Conservation (phyloP, 345 rosid genomes). For the Schrenkiella parvula region DNA sequence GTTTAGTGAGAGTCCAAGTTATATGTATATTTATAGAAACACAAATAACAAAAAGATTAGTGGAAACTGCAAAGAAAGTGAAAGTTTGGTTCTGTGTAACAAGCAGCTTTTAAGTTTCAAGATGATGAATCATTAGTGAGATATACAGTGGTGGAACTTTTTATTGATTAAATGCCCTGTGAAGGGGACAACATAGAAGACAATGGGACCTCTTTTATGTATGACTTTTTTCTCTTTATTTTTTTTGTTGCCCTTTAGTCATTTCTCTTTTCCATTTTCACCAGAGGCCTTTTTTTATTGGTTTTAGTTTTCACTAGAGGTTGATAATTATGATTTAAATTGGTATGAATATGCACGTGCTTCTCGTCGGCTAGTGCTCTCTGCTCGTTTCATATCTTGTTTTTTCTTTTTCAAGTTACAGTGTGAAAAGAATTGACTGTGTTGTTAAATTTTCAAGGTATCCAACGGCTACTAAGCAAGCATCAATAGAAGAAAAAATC, state of each 20-base stretch:
- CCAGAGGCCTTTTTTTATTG: background rate
- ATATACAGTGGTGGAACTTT: conserved; percentile 26
- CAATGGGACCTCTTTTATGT: conserved; percentile 24
- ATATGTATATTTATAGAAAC: background rate
- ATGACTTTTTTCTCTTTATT: conserved; percentile 19
- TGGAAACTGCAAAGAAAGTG: conserved; percentile 32
- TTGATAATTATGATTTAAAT: conserved; percentile 13
- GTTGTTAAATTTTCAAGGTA: background rate
- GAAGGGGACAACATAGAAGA: conserved; percentile 31
- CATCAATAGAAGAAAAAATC: background rate
- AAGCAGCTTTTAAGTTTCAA: conserved; percentile 25
- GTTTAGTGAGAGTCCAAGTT: too few species aligned
- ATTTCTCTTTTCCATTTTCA: conserved; percentile 31
- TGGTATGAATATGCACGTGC: conserved; percentile 32
- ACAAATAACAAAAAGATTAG: background rate
- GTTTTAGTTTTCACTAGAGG: conserved; percentile 16
- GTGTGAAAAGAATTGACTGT: conserved; percentile 21
- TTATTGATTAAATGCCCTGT: conserved; percentile 29
- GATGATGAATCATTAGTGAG: conserved; percentile 29
- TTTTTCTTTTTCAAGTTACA: conserved; percentile 12
- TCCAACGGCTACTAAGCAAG: conserved; percentile 32
- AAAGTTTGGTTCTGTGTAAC: conserved; percentile 31
- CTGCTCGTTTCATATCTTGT: conserved; percentile 17
- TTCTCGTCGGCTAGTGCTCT: conserved; percentile 29
- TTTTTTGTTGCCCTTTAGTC: conserved; percentile 8